phyloP scores from a whole-genome alignment of 2,329 filamentous ascomycete genomes.

The Cladosporium sp. region DNA sequence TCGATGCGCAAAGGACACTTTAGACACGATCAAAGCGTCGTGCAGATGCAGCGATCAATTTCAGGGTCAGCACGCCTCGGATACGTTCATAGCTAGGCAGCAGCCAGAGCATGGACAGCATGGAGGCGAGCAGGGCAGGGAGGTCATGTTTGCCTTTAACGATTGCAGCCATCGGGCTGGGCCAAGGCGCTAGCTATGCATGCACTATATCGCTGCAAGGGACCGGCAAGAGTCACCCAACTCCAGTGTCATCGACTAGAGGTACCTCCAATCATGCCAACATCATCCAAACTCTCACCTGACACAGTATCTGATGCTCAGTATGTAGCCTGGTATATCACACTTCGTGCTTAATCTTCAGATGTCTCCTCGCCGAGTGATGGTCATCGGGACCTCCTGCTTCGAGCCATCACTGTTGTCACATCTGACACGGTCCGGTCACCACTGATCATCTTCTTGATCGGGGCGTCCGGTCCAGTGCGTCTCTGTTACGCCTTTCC shows the following conservation, averaged over 20 bases:
- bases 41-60: not conserved
- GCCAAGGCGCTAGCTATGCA: slow-evolving; percentile 19
- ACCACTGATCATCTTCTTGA: too few relatives aligned
- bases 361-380: too few relatives aligned
- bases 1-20: not conserved
- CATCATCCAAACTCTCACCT: not conserved
- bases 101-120: not conserved
- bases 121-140: not conserved
- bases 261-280: not conserved
- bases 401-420: too few relatives aligned
- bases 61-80: not conserved
- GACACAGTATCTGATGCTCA: not conserved
- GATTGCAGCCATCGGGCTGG: slow-evolving; percentile 6
- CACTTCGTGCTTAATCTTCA: not conserved
- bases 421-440: too few relatives aligned
- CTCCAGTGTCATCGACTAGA: not conserved
- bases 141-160: slow-evolving; percentile 9
- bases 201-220: slow-evolving; percentile 14
- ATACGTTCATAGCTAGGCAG: not conserved
- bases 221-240: slow-evolving; percentile 2
- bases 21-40: not conserved
- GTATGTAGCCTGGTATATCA: not conserved
- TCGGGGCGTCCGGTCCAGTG: too few relatives aligned
- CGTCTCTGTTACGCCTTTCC: not conserved
- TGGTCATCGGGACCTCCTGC: too few relatives aligned